Percentiles rank a stretch among this genome's conserved stretches.
Conservation (phyloP, 495 filamentous ascomycete genomes). For the Penicillium steckii region DNA sequence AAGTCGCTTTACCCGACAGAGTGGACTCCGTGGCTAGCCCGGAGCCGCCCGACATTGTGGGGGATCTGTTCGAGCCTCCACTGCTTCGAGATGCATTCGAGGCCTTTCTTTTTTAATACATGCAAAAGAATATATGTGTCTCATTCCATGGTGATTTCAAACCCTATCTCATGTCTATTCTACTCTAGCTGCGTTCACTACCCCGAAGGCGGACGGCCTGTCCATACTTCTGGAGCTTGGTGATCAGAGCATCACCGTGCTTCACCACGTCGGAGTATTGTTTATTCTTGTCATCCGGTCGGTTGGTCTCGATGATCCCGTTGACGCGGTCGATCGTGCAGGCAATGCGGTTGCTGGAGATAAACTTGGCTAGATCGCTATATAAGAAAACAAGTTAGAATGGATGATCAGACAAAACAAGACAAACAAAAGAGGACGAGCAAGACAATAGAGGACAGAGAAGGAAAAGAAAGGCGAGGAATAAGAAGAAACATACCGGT, state of each 20-base stretch:
- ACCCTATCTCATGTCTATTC: not conserved
- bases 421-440: not conserved
- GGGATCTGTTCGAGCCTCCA: slow-evolving; percentile 1
- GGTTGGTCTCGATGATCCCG: slow-evolving; percentile 95
- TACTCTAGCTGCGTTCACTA: slow-evolving; percentile 71
- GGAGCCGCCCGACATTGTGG: slow-evolving; percentile 22
- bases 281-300: slow-evolving; percentile 98
- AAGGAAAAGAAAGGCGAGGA: too few relatives aligned
- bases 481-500: slow-evolving; percentile 59
- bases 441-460: too few relatives aligned
- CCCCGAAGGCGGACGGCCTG: slow-evolving; percentile 92
- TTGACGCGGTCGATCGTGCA: slow-evolving; percentile 98
- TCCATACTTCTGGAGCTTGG: slow-evolving; percentile 98
- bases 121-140: not conserved
- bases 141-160: not conserved
- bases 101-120: too few relatives aligned
- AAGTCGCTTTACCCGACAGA: slow-evolving; percentile 15
- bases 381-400: slow-evolving; percentile 16
- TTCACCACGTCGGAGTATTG: slow-evolving; percentile 97
- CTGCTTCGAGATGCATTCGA: too few relatives aligned
- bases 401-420: not conserved
- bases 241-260: slow-evolving; percentile 95
- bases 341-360: slow-evolving; percentile 87
- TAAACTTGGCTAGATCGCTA: slow-evolving; percentile 95
- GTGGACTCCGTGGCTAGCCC: slow-evolving; percentile 8